A percentile compares a stretch with the other conserved stretches of the same genome.
Conservation (phyloP, 2,329 filamentous ascomycete species). For the Fusarium praegraminearum region DNA sequence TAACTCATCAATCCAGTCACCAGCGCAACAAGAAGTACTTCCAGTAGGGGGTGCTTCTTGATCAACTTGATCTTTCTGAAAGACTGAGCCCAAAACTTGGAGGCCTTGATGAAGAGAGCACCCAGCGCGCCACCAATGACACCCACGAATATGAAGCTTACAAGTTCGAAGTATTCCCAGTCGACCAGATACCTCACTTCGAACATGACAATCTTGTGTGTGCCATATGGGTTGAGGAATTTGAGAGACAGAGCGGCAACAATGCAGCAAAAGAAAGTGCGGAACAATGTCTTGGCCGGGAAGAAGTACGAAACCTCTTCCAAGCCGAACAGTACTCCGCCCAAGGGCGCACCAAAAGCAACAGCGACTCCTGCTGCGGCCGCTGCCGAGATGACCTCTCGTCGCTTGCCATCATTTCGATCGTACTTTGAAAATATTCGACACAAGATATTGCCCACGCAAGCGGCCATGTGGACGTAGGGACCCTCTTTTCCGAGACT, state of each 20-base stretch:
- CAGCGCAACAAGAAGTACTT: constrained; percentile 88
- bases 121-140: constrained; percentile 86
- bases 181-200: constrained; percentile 90
- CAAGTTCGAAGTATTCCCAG: constrained; percentile 94
- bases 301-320: constrained; percentile 99
- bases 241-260: constrained; percentile 91
- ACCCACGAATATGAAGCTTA: constrained; percentile 86
- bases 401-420: constrained; percentile 90
- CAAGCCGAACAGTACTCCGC: constrained; percentile 90
- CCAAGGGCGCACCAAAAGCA: constrained; percentile 88
- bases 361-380: constrained; percentile 93
- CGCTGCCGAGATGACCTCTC: constrained; percentile 92
- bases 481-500: constrained; percentile 95
- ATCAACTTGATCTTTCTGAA: constrained; percentile 86
- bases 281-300: constrained; percentile 94
- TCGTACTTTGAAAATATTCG: constrained; percentile 96
- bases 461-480: constrained; percentile 97
- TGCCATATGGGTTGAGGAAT: constrained; percentile 95
- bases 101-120: constrained; percentile 96
- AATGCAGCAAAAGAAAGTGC: constrained; percentile 98
- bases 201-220: constrained; percentile 96
- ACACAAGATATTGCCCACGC: constrained; percentile 94
- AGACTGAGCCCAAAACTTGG: constrained; percentile 86
- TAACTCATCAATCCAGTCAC: constrained; percentile 88
- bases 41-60: constrained; percentile 85